Percentiles rank a stretch among this genome's conserved stretches.
These are phyloP conservation scores for Kwoniella heveanensis DNA, from an alignment of 768 basidiomycete species.

Conservation along the genomic window DNA sequence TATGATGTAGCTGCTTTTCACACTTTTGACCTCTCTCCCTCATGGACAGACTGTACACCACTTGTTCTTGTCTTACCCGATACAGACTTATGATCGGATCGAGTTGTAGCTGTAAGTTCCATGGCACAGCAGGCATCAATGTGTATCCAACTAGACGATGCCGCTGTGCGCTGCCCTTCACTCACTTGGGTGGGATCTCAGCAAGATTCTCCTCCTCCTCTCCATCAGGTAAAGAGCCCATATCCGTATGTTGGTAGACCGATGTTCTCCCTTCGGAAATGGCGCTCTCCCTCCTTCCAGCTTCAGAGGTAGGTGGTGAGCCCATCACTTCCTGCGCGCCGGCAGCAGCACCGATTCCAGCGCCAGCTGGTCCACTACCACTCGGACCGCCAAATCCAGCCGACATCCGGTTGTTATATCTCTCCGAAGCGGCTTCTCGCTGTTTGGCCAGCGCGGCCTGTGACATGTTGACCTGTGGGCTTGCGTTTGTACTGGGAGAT, in stretches of 20 bases:
- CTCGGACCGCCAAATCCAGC: conserved; percentile 12
- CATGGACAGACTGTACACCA: no score
- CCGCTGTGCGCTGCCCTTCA: conserved; percentile 10
- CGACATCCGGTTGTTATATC: conserved; percentile 14
- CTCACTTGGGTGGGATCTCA: conserved; percentile 52
- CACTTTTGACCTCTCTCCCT: background rate
- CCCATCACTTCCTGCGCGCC: conserved; percentile 4
- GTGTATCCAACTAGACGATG: no score
- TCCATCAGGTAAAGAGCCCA: conserved; percentile 26
- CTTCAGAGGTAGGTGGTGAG: conserved; percentile 9
- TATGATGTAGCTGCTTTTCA: background rate
- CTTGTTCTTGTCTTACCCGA: background rate
- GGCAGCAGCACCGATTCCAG: conserved; percentile 8
- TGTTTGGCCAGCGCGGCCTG: conserved; percentile 37
- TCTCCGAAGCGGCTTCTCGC: conserved; percentile 28
- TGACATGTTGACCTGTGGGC: conserved; percentile 13
- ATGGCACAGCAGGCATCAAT: background rate
- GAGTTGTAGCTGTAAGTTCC: conserved; percentile 32
- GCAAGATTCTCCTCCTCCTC: conserved; percentile 20
- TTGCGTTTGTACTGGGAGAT: background rate
- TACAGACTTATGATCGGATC: conserved; percentile 16
- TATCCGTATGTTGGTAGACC: conserved; percentile 50
- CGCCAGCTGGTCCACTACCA: background rate
- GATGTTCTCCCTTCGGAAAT: conserved; percentile 22
- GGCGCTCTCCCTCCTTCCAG: conserved; percentile 13